These are phyloP conservation scores for Blastomyces parvus DNA, from an alignment of 2,329 filamentous ascomycete genomes.

Conservation along the genomic window DNA sequence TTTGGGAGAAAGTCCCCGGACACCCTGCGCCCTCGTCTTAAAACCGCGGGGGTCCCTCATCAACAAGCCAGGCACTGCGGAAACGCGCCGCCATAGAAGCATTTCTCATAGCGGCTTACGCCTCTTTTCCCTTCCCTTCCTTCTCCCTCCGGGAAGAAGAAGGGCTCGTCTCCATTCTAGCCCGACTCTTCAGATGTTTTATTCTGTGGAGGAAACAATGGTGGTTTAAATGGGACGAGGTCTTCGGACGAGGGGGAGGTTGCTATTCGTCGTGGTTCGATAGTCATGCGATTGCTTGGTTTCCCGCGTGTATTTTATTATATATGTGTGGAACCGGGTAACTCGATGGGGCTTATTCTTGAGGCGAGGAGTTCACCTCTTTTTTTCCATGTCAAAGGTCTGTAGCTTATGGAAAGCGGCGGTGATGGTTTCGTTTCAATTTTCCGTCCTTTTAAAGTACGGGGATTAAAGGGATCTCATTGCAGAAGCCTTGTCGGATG, in stretches of 20 bases:
- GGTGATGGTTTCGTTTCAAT: conserved; percentile 25
- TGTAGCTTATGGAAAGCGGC: conserved; percentile 48
- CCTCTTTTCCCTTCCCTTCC: conserved; percentile 47
- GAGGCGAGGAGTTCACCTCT: conserved; percentile 73
- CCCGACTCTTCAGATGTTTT: conserved; percentile 17
- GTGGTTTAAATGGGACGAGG: conserved; percentile 18
- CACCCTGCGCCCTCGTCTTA: conserved; percentile 46
- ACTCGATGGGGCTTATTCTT: conserved; percentile 99
- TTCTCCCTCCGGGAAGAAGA: conserved; percentile 19
- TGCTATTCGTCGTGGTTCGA: conserved; percentile 69
- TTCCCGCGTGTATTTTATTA: conserved; percentile 38
- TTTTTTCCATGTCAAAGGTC: conserved; percentile 37
- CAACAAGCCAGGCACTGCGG: conserved; percentile 54
- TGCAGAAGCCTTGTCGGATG: conserved; percentile 58
- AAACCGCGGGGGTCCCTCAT: not conserved
- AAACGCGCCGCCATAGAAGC: conserved; percentile 99
- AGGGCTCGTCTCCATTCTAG: not conserved
- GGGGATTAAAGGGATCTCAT: conserved; percentile 23
- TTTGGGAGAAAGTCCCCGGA: conserved; percentile 99
- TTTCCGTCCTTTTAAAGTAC: conserved; percentile 19
- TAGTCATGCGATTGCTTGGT: conserved; percentile 95
- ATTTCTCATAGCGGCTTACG: conserved; percentile 69
- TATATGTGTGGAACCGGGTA: conserved; percentile 48
- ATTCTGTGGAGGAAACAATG: conserved; percentile 21
- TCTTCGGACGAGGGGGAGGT: conserved; percentile 56